These are phyloP conservation scores for Puccinia polysora DNA, from an alignment of 1,284 basidiomycete species.

Conservation along the genomic window DNA sequence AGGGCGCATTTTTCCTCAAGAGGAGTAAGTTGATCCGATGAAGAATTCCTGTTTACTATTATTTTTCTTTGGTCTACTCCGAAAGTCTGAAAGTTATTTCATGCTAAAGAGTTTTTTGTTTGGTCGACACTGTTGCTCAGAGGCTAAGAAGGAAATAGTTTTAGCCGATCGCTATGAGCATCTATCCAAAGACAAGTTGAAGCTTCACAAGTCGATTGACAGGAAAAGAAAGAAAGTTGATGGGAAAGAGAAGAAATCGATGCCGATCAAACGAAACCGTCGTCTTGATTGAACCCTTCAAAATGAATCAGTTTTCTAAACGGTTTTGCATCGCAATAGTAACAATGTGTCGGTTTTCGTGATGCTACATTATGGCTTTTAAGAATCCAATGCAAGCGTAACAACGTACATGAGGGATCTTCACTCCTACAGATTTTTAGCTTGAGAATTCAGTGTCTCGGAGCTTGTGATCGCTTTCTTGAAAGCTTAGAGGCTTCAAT, in stretches of 20 bases:
- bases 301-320: too few relatives aligned
- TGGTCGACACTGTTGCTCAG: not conserved
- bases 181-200: conserved; percentile 31
- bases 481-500: too few relatives aligned
- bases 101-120: not conserved
- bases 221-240: conserved; percentile 29
- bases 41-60: too few relatives aligned
- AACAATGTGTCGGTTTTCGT: too few relatives aligned
- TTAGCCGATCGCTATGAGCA: conserved; percentile 32
- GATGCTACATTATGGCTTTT: too few relatives aligned
- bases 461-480: too few relatives aligned
- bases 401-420: too few relatives aligned
- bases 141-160: conserved; percentile 39
- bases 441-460: too few relatives aligned
- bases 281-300: not conserved
- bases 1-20: conserved; percentile 31
- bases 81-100: not conserved
- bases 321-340: too few relatives aligned
- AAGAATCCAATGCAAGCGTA: too few relatives aligned
- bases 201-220: conserved; percentile 31
- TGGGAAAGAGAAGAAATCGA: conserved; percentile 40
- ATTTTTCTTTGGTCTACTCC: not conserved
- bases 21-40: conserved; percentile 23
- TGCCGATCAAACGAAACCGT: conserved; percentile 23
- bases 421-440: too few relatives aligned